Evolutionary conservation across 2,329 filamentous ascomycete genomes (phyloP).

Genomic region (Coniochaeta ligniaria): DNA sequence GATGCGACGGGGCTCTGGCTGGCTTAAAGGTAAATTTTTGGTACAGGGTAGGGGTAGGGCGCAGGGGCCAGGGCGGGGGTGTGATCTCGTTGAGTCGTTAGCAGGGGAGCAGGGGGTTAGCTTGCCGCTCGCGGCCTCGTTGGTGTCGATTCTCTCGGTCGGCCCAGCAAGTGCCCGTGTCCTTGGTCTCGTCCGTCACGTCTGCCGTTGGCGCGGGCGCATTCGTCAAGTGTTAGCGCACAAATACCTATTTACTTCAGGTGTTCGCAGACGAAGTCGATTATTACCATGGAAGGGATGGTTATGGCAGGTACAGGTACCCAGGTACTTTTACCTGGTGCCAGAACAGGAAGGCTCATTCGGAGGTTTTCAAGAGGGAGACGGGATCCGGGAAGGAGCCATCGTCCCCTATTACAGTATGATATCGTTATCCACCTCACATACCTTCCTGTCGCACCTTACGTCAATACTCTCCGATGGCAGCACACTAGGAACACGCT

Average conservation of each 20-base stretch:
- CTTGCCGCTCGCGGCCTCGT: neutral
- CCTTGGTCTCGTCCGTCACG: neutral
- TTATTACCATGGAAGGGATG: too few relatives aligned
- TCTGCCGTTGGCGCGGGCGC: neutral
- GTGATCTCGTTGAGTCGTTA: neutral
- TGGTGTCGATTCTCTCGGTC: neutral
- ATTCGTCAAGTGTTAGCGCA: neutral
- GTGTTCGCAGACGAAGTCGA: too few relatives aligned
- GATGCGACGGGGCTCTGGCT: neutral
- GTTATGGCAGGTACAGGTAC: too few relatives aligned
- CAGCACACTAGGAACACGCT: neutral
- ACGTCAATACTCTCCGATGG: neutral
- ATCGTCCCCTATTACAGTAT: too few relatives aligned
- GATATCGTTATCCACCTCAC: too few relatives aligned
- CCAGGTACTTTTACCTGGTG: too few relatives aligned
- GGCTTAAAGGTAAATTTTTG: neutral
- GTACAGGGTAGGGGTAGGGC: neutral
- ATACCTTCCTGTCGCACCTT: neutral
- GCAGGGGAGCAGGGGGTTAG: neutral
- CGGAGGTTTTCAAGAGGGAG: too few relatives aligned
- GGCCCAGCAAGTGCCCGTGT: neutral
- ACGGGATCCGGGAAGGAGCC: neutral
- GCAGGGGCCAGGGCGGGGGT: neutral
- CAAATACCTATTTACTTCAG: too few relatives aligned
- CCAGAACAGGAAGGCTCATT: too few relatives aligned